phyloP scores from a whole-genome alignment of 1,284 basidiomycete species.

The Marasmius fiardii region DNA sequence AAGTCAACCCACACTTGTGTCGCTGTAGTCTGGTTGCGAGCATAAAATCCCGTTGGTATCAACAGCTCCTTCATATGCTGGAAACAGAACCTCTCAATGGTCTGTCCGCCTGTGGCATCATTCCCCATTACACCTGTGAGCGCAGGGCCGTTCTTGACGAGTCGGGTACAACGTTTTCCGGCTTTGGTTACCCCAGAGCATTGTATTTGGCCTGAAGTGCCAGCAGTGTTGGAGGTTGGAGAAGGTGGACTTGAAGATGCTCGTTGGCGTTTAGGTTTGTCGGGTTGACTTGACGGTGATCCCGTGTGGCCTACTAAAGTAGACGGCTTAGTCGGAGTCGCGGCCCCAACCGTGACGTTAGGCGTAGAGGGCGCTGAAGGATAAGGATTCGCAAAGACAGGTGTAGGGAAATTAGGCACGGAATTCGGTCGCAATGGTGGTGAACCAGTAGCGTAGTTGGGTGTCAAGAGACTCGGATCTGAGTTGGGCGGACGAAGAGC shows the following conservation, averaged over 20 bases:
- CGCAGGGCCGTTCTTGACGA: slow-evolving; percentile 48
- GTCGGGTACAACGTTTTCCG: slow-evolving; percentile 58
- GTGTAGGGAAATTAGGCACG: slow-evolving; percentile 12
- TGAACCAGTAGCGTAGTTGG: slow-evolving; percentile 15
- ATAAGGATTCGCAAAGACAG: slow-evolving; percentile 4
- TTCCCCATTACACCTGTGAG: slow-evolving; percentile 29
- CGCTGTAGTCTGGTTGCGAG: slow-evolving; percentile 32
- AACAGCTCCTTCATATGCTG: slow-evolving; percentile 62
- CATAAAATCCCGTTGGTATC: slow-evolving; percentile 52
- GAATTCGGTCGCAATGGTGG: slow-evolving; percentile 23
- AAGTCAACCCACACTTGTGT: slow-evolving; percentile 52
- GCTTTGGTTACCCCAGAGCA: slow-evolving; percentile 67
- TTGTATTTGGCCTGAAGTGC: slow-evolving; percentile 34
- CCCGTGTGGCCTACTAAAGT: background rate
- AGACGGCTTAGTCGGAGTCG: slow-evolving; percentile 15
- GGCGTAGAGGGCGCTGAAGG: slow-evolving; percentile 15
- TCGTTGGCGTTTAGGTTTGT: slow-evolving; percentile 11
- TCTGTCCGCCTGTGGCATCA: slow-evolving; percentile 29
- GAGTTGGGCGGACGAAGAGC: slow-evolving; percentile 35
- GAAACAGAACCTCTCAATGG: slow-evolving; percentile 55
- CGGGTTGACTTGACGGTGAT: background rate
- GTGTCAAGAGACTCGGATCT: slow-evolving; percentile 10
- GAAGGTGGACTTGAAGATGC: slow-evolving; percentile 21
- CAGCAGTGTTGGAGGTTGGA: slow-evolving; percentile 18
- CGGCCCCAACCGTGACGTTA: background rate